Evolutionary conservation across 2,329 filamentous ascomycete species (phyloP).

Genomic region (Fusarium redolens): DNA sequence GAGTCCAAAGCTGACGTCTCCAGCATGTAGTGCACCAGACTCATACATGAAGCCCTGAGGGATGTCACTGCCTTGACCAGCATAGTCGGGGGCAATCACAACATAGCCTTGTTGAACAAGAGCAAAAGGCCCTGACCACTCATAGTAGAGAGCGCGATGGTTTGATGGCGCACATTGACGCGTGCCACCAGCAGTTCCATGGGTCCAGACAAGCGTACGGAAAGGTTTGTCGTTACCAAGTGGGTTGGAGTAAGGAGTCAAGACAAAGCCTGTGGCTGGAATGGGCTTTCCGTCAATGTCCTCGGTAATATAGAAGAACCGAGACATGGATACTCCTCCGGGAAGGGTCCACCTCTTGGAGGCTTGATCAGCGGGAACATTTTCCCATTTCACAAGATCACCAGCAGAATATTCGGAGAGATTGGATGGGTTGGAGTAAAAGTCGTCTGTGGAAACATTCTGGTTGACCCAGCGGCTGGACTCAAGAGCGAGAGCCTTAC

Average conservation of each 20-base stretch:
- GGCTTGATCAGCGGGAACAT: neutral
- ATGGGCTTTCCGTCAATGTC: slow-evolving; percentile 18
- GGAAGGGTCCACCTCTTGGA: slow-evolving; percentile 15
- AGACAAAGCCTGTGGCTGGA: slow-evolving; percentile 6
- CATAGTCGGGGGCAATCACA: slow-evolving; percentile 11
- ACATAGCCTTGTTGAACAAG: slow-evolving; percentile 5
- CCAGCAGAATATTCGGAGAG: neutral
- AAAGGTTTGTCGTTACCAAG: slow-evolving; percentile 18
- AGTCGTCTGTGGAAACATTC: neutral
- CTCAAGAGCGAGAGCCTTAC: neutral
- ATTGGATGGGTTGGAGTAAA: slow-evolving; percentile 17
- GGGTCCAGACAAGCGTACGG: slow-evolving; percentile 18
- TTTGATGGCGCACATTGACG: slow-evolving; percentile 21
- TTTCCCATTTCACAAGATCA: slow-evolving; percentile 22
- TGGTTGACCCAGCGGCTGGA: slow-evolving; percentile 8
- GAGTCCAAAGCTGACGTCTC: slow-evolving; percentile 5
- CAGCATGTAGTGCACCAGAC: slow-evolving; percentile 9
- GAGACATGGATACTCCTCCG: neutral
- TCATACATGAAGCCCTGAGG: slow-evolving; percentile 27
- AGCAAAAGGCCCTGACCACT: neutral
- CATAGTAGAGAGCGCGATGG: slow-evolving; percentile 4
- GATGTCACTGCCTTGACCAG: slow-evolving; percentile 17
- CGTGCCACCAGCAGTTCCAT: slow-evolving; percentile 16
- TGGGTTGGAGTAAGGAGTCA: slow-evolving; percentile 14
- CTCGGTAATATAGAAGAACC: slow-evolving; percentile 19